Conservation (phyloP, 805 yeast genomes). For the Brettanomyces nanus region DNA sequence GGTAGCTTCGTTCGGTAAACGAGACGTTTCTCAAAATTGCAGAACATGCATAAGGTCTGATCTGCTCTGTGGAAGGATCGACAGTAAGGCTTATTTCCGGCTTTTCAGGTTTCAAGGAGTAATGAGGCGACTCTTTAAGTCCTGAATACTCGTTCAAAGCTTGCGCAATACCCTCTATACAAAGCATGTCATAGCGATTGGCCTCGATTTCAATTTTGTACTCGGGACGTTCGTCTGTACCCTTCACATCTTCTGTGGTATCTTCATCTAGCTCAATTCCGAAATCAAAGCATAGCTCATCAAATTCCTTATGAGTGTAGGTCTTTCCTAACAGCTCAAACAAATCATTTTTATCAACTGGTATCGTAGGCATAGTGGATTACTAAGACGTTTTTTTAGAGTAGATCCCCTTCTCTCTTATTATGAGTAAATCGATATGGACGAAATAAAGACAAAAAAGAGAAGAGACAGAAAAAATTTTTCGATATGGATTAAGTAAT, state of each 20-base stretch:
- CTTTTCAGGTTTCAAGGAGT: conserved; percentile 49
- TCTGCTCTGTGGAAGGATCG: conserved; percentile 59
- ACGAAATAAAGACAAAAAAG: too few relatives aligned
- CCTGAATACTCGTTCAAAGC: conserved; percentile 89
- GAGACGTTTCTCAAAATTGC: conserved; percentile 83
- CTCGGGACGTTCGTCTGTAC: conserved; percentile 88
- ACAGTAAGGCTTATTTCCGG: conserved; percentile 63
- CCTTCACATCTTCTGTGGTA: conserved; percentile 67
- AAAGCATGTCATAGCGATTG: conserved; percentile 95
- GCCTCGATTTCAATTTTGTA: conserved; percentile 96
- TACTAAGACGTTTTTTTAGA: too few relatives aligned
- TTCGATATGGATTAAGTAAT: too few relatives aligned
- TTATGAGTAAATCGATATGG: too few relatives aligned
- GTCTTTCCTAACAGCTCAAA: conserved; percentile 64
- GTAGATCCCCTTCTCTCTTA: too few relatives aligned
- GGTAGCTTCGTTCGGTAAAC: conserved; percentile 80
- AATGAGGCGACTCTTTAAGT: conserved; percentile 54
- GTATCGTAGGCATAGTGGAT: conserved; percentile 84
- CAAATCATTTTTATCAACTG: conserved; percentile 91
- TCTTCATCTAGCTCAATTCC: conserved; percentile 98
- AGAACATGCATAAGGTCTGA: conserved; percentile 91
- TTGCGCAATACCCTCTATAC: conserved; percentile 96
- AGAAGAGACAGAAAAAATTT: too few relatives aligned
- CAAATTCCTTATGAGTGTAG: conserved; percentile 85
- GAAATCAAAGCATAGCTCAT: conserved; percentile 93